These are phyloP conservation scores for Fusarium incarnatum DNA, from an alignment of 2,329 filamentous ascomycete genomes.

Conservation along the genomic window DNA sequence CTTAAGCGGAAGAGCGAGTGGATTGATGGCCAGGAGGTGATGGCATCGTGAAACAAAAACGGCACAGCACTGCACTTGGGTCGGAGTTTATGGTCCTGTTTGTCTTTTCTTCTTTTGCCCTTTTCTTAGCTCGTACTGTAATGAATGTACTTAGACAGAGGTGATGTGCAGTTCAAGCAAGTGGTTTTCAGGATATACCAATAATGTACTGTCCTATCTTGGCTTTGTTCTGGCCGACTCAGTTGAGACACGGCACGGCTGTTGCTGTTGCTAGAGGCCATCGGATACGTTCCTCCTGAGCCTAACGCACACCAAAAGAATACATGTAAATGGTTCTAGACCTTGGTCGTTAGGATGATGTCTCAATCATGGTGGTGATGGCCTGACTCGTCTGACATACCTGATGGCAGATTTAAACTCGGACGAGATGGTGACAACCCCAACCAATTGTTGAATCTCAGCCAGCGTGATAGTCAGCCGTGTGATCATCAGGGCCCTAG, in stretches of 20 bases:
- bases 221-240: neutral
- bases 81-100: conserved; percentile 21
- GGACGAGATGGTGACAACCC: neutral
- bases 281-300: neutral
- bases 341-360: conserved; percentile 2
- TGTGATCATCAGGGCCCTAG: neutral
- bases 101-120: conserved; percentile 11
- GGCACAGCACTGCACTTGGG: conserved; percentile 6
- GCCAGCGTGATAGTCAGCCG: neutral
- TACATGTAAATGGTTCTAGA: conserved; percentile 5
- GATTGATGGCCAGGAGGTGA: conserved; percentile 45
- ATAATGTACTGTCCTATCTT: neutral
- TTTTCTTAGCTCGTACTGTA: neutral
- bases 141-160: conserved; percentile 25
- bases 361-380: conserved; percentile 2
- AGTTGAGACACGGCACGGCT: conserved; percentile 21
- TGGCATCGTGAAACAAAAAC: conserved; percentile 8
- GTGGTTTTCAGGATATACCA: conserved; percentile 3
- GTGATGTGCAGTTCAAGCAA: neutral
- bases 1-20: conserved; percentile 55
- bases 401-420: conserved; percentile 3
- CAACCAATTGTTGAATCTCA: neutral
- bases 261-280: conserved; percentile 1
- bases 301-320: conserved; percentile 6
- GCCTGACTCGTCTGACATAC: conserved; percentile 2